Evolutionary conservation across 2,329 filamentous ascomycete species (phyloP), one percentile per base, ranked within the genome.

Genomic region (Talaromyces sp.): DNA sequence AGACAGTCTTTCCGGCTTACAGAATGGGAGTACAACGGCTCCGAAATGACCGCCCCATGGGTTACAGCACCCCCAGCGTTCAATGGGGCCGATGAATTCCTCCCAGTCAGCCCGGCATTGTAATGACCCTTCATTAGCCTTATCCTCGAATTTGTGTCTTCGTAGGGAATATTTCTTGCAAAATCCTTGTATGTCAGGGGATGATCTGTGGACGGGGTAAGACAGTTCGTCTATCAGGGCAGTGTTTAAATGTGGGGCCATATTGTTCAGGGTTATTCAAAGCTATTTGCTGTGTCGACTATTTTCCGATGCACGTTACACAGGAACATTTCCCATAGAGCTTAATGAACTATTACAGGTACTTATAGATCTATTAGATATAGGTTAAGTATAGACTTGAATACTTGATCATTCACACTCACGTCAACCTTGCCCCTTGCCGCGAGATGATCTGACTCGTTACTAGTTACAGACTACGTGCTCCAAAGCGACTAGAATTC

Each of bases 11-110:
- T 48, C 23, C 44, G 44, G 18, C 44, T 25, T 48, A 18, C 44
- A 48, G n/a, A 48, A 48, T 23, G 44, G 44, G 44, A 48, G 44
- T 48, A 48, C 44, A 21, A 48, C 44, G 18, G 44, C 44, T 48
- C 44, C 44, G 18, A 48, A 48, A 48, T 48, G 44, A 48, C 23
- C 44, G 23, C 23, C 8, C 44, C 44, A 48, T 1, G 44, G 44
- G 23, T 48, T 48, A 48, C 44, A 48, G 18, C 44, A 48, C 21
- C 44, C 44, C 44, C 44, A 48, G 44, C 44, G 18, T 48, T 48
- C 44, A 25, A 48, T 25, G 12, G 44, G 44, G 44, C 44, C 44
- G 14, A 48, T 25, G 18, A 48, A 21, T 48, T 48, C 14, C n/a
- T 48, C 44, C 44, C 44, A 48, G 4, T 48, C 44, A 23, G 44